These are phyloP conservation scores for Dittrichia graveolens DNA, from an alignment of 129 eudicot species.

Conservation along the genomic window DNA sequence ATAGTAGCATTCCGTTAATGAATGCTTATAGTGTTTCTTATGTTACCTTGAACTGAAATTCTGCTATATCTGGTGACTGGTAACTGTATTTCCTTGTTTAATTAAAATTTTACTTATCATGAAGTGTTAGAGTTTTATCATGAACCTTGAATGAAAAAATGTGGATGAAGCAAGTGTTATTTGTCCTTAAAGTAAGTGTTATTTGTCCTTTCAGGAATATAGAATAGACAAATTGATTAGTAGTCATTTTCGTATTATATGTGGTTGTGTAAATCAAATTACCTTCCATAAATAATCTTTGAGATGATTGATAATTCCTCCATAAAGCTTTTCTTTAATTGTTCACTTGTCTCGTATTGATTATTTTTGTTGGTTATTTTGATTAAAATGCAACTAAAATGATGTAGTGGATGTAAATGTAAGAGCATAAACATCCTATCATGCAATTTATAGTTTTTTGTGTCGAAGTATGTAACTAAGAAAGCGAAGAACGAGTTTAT, in stretches of 20 bases:
- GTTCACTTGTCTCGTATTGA: neutral
- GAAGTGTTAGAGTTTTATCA: neutral
- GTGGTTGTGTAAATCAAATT: neutral
- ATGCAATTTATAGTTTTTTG: neutral
- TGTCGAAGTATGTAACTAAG: neutral
- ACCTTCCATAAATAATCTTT: neutral
- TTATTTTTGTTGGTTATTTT: neutral
- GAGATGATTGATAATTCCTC: constrained; percentile 1
- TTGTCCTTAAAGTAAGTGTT: constrained; percentile 3
- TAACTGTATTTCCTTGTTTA: neutral
- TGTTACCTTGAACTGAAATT: neutral
- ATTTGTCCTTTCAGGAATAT: neutral
- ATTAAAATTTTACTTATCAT: neutral
- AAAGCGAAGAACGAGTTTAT: neutral
- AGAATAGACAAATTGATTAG: constrained; percentile 16
- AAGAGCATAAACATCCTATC: neutral
- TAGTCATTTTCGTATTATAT: constrained; percentile 5
- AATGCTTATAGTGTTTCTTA: neutral
- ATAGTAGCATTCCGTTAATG: neutral
- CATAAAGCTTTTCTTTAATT: neutral
- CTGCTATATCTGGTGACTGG: neutral
- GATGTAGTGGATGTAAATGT: neutral
- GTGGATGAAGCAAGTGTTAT: neutral
- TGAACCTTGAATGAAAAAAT: neutral
- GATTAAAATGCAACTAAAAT: neutral